Evolutionary conservation across 176 grass and related monocot species (phyloP).

Genomic region (bread wheat (Triticum aestivum)): DNA sequence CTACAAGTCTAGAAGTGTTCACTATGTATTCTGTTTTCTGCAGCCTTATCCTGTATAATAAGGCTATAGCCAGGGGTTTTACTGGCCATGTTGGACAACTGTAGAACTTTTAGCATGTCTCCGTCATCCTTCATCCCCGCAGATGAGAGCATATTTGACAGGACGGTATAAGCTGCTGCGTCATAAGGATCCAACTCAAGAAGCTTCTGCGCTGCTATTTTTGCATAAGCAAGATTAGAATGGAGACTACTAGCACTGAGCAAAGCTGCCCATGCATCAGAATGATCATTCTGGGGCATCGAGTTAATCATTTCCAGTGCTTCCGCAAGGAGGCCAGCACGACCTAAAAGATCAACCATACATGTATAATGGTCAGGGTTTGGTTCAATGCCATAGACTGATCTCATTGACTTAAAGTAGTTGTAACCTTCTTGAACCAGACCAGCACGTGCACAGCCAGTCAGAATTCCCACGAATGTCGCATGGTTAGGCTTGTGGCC

Average conservation of each 20-base stretch:
- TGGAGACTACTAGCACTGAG: slow-evolving; percentile 62
- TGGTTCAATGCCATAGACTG: slow-evolving; percentile 50
- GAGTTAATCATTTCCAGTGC: slow-evolving; percentile 58
- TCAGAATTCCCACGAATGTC: slow-evolving; percentile 66
- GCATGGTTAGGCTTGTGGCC: slow-evolving; percentile 54
- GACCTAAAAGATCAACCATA: slow-evolving; percentile 70
- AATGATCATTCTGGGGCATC: slow-evolving; percentile 45
- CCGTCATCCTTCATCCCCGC: slow-evolving; percentile 49
- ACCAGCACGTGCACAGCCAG: slow-evolving; percentile 55
- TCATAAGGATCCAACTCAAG: slow-evolving; percentile 52
- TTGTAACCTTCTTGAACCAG: slow-evolving; percentile 62
- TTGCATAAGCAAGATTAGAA: slow-evolving; percentile 60
- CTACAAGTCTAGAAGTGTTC: background rate
- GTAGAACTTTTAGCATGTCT: slow-evolving; percentile 35
- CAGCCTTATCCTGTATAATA: slow-evolving; percentile 41
- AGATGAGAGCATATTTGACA: slow-evolving; percentile 56
- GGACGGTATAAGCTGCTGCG: slow-evolving; percentile 49
- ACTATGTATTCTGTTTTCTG: slow-evolving; percentile 18
- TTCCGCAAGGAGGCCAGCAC: slow-evolving; percentile 54
- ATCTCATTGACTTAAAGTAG: slow-evolving; percentile 55
- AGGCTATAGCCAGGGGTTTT: slow-evolving; percentile 62
- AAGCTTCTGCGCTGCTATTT: slow-evolving; percentile 61
- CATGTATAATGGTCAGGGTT: slow-evolving; percentile 62
- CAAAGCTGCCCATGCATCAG: slow-evolving; percentile 59
- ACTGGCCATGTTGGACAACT: slow-evolving; percentile 44